Evolutionary conservation across 805 yeast species (phyloP), one percentile per base, ranked within the genome.

Genomic region (Barnettozyma salicaria): DNA sequence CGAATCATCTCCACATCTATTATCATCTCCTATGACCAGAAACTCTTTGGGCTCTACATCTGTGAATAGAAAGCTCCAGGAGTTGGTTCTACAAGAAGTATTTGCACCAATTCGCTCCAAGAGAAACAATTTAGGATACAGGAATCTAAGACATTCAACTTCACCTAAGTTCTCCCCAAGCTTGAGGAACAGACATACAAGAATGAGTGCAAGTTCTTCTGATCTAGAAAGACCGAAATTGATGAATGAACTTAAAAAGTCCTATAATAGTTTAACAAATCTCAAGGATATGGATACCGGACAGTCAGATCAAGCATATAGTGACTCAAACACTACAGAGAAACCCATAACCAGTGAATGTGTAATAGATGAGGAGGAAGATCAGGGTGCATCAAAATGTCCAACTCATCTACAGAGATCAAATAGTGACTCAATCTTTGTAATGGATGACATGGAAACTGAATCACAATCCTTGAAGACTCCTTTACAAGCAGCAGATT

Each of bases 1-100:
- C 16, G 26, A 30, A 11, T 12, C 23, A 18, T 22, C 32, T 11
- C 39, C 32, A 10, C 13, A n/a, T 17, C 19, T 27, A n/a, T 13
- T 7, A 20, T 27, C 31, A 4, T 27, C 38, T 3, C 36, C 44
- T 24, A 40, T 40, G 3, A 48, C 48, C 12, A 43, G 45, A 7
- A 41, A 26, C 17, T 44, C 56, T 5, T 38, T 65, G 49, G 85
- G 83, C 1, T 69, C 86, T 2, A 83, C 94, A 0, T 72, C 74
- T 4, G 77, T 83, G 4, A 84, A 84, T 53, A 68, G 76, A n/a
- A 74, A 77, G 50, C 60, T 84, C 19, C 80, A 81, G 48, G 90
- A 83, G 48, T 60, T 78, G 33, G 85, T 84, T 0, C 55, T 84
- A 18, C 70, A 74, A 22, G 94, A 84, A 52, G 92, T 82, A 0